Conservation (phyloP, 495 filamentous ascomycete species). For the Penicillium angulare region DNA sequence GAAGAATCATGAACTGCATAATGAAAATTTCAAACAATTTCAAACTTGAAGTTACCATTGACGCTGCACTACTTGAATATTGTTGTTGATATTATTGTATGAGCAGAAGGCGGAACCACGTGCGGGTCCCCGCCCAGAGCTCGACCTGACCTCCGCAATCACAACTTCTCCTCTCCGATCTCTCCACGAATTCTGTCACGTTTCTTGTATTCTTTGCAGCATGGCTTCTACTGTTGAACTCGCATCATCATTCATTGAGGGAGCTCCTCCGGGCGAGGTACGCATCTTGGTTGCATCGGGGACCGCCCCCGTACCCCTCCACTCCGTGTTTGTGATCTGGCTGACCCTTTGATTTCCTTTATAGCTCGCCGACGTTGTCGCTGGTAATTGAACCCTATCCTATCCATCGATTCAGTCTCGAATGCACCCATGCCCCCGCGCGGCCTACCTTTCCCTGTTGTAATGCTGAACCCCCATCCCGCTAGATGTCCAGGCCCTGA, state of each 20-base stretch:
- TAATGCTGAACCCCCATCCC: slow-evolving; percentile 16
- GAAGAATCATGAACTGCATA: background rate
- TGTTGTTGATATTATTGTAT: background rate
- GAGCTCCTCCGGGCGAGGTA: slow-evolving; percentile 97
- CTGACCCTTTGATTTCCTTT: slow-evolving; percentile 1
- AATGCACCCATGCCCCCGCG: background rate
- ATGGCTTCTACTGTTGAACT: slow-evolving; percentile 57
- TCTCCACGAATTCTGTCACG: slow-evolving; percentile 1
- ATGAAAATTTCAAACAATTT: background rate
- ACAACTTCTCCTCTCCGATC: slow-evolving; percentile 4
- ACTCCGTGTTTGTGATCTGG: background rate
- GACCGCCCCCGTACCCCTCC: slow-evolving; percentile 4
- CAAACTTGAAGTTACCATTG: no score
- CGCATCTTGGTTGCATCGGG: slow-evolving; percentile 16
- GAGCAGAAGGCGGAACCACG: slow-evolving; percentile 14
- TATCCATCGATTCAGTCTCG: background rate
- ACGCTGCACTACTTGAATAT: background rate
- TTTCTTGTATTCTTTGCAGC: slow-evolving; percentile 1
- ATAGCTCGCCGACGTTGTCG: slow-evolving; percentile 85
- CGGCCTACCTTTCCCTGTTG: background rate
- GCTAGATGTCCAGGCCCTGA: slow-evolving; percentile 85
- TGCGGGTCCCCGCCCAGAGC: slow-evolving; percentile 28
- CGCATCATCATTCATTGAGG: slow-evolving; percentile 85
- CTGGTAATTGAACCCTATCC: slow-evolving; percentile 57
- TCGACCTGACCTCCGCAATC: slow-evolving; percentile 17